Evolutionary conservation across 257 asterid genomes (phyloP).

Genomic region (Fraxinus excelsior): DNA sequence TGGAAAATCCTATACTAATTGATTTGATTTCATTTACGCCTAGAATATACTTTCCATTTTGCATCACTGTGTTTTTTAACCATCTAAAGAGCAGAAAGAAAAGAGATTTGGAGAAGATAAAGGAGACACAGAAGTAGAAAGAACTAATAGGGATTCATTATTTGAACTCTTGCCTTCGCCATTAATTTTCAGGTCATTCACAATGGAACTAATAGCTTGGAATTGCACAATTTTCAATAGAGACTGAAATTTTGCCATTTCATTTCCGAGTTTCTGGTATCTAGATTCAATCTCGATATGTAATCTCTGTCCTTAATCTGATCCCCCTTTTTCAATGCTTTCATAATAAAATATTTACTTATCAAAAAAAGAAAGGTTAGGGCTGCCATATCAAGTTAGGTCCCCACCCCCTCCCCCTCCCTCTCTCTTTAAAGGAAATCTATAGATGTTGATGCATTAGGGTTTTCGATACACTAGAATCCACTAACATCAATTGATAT

Average conservation of each 20-base stretch:
- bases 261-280: not conserved
- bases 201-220: not conserved
- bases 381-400: not conserved
- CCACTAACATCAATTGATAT: not conserved
- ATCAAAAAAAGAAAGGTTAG: not conserved
- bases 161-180: not conserved
- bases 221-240: not conserved
- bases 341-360: not conserved
- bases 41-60: too few relatives aligned
- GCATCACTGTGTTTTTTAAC: too few relatives aligned
- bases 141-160: too few relatives aligned
- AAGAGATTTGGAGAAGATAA: too few relatives aligned
- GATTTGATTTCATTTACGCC: too few relatives aligned
- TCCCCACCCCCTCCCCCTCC: not conserved
- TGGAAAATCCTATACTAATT: too few relatives aligned
- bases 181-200: not conserved
- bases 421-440: not conserved
- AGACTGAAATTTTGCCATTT: not conserved
- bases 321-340: not conserved
- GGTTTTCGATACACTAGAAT: not conserved
- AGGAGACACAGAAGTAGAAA: too few relatives aligned
- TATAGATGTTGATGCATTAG: not conserved
- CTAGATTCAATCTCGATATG: not conserved
- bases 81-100: not conserved
- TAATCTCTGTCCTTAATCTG: not conserved